Base-by-base conservation (phyloP, 441 rosid genomes). In the Theobroma grandiflorum region DNA sequence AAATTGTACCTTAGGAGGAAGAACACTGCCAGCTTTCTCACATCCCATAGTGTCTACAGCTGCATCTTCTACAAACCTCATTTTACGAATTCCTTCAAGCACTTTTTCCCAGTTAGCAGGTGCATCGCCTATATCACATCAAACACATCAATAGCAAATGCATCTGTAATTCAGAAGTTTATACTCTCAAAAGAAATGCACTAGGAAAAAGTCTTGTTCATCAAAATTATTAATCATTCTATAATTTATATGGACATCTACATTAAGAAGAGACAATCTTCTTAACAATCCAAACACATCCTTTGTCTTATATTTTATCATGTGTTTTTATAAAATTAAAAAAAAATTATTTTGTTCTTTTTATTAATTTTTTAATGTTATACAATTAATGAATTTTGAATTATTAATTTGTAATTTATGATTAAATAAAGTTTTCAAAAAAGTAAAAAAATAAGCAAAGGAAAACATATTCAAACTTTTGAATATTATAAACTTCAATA, bases 61-160 rank as follows among this genome's bases (percentile, higher is more conserved):
- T 59, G 98, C 96, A 80, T 88, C 90, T 87, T 88, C 94, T 31
- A 90, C 85, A 57, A 94, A 86, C 83, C 88, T 92, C 97, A 96
- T 95, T 84, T 81, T 81, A 57, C 84, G 88, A 74, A 96, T 96
- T 80, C 97, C 97, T 81, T 89, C 88, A 22, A 95, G 94, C 82
- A 95, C 94, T 72, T 81, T 89, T 78, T 91, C 91, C 99, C 98
- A 96, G 76, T 96, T 84, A 77, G 80, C 80, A 77, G 98, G 99
- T 77, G 91, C 78, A 81, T 79, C 84, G 74, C 89, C 98, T 92
- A 62, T 9, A 68, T 78, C 69, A 71, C 22, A 26, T 47, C 63
- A 71, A 85, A 81, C 38, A 37, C 52, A 47, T 75, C 74, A 80
- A 40, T 68, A 31, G 63, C 14, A 70, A 35, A 35, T 35, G 33